Evolutionary conservation across 306 rosid species (phyloP).

Genomic region (Dalbergia oliveri): DNA sequence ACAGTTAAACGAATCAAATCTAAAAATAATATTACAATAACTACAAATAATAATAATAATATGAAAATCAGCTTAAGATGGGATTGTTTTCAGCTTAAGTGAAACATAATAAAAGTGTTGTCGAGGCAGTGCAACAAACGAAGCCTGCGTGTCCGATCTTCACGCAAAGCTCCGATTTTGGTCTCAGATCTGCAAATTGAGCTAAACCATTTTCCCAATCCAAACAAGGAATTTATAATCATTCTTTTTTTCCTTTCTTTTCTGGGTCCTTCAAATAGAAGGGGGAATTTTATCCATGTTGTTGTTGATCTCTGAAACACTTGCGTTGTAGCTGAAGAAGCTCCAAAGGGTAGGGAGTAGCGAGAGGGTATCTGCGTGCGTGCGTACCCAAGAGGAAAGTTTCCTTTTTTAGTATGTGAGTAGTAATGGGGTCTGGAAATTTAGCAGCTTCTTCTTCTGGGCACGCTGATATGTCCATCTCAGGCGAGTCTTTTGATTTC

Average conservation of each 20-base stretch:
- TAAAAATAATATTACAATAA: too few species aligned
- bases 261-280: neutral
- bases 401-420: slow-evolving; percentile 44
- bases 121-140: slow-evolving; percentile 35
- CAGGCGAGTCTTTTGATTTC: slow-evolving; percentile 49
- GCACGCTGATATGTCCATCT: slow-evolving; percentile 43
- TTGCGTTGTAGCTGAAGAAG: slow-evolving; percentile 10
- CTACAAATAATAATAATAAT: too few species aligned
- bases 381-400: slow-evolving; percentile 15
- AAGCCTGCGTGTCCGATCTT: slow-evolving; percentile 42
- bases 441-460: slow-evolving; percentile 47
- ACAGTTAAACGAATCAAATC: too few species aligned
- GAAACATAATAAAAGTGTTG: slow-evolving; percentile 6
- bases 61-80: too few species aligned
- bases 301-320: slow-evolving; percentile 6
- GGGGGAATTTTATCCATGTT: neutral
- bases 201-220: neutral
- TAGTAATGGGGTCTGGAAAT: slow-evolving; percentile 49
- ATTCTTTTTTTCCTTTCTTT: neutral
- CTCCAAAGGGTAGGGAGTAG: neutral
- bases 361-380: neutral
- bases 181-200: slow-evolving; percentile 44
- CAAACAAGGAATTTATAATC: neutral
- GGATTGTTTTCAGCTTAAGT: neutral
- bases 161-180: slow-evolving; percentile 47